These are phyloP conservation scores for Trichoderma parareesei DNA, from an alignment of 495 filamentous ascomycete species.

Conservation along the genomic window DNA sequence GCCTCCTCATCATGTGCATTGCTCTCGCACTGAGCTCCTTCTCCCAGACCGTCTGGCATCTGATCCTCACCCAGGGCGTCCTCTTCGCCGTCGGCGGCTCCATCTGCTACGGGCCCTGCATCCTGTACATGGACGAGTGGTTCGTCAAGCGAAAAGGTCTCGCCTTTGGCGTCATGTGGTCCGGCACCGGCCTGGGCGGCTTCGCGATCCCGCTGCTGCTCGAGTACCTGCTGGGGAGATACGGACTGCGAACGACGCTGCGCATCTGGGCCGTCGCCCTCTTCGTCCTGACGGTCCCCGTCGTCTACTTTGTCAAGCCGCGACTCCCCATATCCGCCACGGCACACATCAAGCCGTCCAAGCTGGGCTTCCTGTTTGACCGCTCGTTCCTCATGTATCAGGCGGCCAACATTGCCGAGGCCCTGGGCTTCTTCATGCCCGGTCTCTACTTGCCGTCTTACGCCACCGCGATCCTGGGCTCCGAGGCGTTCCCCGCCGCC, in stretches of 20 bases:
- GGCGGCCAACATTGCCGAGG: constrained; percentile 49
- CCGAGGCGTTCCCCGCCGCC: constrained; percentile 37
- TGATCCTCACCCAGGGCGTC: constrained; percentile 48
- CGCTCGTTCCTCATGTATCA: constrained; percentile 44
- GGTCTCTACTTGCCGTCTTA: constrained; percentile 58
- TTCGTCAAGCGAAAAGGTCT: constrained; percentile 44
- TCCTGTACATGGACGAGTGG: constrained; percentile 51
- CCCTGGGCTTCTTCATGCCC: constrained; percentile 62
- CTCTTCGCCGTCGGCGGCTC: constrained; percentile 42
- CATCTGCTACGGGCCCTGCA: constrained; percentile 39
- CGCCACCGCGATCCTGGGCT: constrained; percentile 38
- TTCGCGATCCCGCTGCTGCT: constrained; percentile 42
- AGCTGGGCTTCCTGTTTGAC: constrained; percentile 37
- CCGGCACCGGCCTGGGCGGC: constrained; percentile 33
- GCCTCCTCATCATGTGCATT: constrained; percentile 31
- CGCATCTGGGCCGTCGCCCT: constrained; percentile 39
- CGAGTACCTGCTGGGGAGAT: constrained; percentile 39
- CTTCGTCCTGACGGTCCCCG: constrained; percentile 41
- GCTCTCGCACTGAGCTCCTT: constrained; percentile 39
- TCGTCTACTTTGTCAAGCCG: constrained; percentile 50
- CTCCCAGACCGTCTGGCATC: constrained; percentile 31
- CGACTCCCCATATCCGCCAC: constrained; percentile 40
- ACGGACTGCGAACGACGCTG: constrained; percentile 48
- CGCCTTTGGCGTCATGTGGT: constrained; percentile 50
- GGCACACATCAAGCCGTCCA: constrained; percentile 26